Percentiles rank a stretch among this genome's conserved stretches.
These are phyloP conservation scores for Mycena sp. DNA, from an alignment of 1,284 basidiomycete species.

Conservation along the genomic window DNA sequence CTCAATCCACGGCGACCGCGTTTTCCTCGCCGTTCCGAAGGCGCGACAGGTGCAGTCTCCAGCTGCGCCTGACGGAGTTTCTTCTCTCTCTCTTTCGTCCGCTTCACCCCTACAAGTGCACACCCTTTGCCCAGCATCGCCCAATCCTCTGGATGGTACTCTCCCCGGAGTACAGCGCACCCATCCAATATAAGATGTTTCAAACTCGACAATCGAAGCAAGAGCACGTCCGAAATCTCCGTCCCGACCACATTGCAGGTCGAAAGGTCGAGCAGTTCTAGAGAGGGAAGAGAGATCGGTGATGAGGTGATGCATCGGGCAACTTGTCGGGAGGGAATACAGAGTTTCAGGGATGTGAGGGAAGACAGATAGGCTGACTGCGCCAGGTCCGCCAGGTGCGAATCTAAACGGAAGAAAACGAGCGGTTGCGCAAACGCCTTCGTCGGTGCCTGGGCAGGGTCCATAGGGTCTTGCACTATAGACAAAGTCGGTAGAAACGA, in stretches of 20 bases:
- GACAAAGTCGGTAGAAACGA: constrained; percentile 58
- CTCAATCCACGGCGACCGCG: constrained; percentile 38
- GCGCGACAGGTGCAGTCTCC: constrained; percentile 20
- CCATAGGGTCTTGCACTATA: constrained; percentile 72
- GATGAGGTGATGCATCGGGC: constrained; percentile 50
- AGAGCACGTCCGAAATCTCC: constrained; percentile 58
- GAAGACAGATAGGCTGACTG: constrained; percentile 53
- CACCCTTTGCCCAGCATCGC: constrained; percentile 61
- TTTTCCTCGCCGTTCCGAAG: constrained; percentile 22
- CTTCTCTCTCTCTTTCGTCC: constrained; percentile 66
- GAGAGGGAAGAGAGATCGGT: constrained; percentile 45
- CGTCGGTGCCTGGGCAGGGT: constrained; percentile 39
- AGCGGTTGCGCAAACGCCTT: constrained; percentile 74
- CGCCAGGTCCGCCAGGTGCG: constrained; percentile 54
- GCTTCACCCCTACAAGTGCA: constrained; percentile 61
- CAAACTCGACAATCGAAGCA: constrained; percentile 54
- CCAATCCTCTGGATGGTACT: constrained; percentile 59
- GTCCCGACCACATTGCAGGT: constrained; percentile 58
- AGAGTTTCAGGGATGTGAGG: constrained; percentile 61
- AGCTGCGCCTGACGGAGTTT: constrained; percentile 49
- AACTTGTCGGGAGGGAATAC: constrained; percentile 67
- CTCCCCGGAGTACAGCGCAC: constrained; percentile 55
- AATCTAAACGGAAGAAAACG: constrained; percentile 73
- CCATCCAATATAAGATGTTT: constrained; percentile 64
- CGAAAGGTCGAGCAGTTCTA: constrained; percentile 68